A percentile compares a stretch with the other conserved stretches of the same genome.
Evolutionary conservation across 1,284 basidiomycete genomes (phyloP).

Genomic region (Termitomyces sp.): DNA sequence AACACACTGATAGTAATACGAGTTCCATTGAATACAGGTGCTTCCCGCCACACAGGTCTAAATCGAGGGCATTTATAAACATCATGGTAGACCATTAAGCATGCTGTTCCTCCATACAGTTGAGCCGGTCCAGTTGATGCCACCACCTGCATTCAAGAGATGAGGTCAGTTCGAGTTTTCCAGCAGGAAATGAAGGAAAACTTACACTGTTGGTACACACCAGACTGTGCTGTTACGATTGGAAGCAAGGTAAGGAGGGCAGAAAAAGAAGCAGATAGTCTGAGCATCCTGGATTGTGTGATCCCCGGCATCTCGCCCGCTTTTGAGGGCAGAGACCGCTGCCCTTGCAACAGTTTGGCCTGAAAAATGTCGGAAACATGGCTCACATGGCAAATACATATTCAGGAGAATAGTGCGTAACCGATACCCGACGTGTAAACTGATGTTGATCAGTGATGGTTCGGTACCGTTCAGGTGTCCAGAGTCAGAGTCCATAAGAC

Average conservation of each 20-base stretch:
- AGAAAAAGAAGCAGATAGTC: constrained; percentile 12
- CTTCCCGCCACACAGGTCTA: constrained; percentile 26
- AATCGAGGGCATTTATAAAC: background rate
- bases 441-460: too few relatives aligned
- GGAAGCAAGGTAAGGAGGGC: constrained; percentile 22
- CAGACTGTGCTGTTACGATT: constrained; percentile 26
- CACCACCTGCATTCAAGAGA: constrained; percentile 23
- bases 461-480: background rate
- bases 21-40: constrained; percentile 25
- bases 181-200: background rate
- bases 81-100: background rate
- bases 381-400: background rate
- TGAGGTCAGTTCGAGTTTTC: too few relatives aligned
- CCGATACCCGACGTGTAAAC: too few relatives aligned
- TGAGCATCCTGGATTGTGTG: background rate
- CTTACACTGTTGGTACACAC: constrained; percentile 31
- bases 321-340: too few relatives aligned
- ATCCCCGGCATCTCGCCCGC: too few relatives aligned
- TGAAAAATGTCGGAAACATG: too few relatives aligned
- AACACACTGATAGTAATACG: constrained; percentile 31
- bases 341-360: too few relatives aligned
- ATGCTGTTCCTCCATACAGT: constrained; percentile 16
- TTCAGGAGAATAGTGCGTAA: background rate
- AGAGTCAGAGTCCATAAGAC: background rate
- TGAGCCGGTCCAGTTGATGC: constrained; percentile 25